Base-by-base conservation (phyloP, 164 flowering plant species). In the Annona cherimola region DNA sequence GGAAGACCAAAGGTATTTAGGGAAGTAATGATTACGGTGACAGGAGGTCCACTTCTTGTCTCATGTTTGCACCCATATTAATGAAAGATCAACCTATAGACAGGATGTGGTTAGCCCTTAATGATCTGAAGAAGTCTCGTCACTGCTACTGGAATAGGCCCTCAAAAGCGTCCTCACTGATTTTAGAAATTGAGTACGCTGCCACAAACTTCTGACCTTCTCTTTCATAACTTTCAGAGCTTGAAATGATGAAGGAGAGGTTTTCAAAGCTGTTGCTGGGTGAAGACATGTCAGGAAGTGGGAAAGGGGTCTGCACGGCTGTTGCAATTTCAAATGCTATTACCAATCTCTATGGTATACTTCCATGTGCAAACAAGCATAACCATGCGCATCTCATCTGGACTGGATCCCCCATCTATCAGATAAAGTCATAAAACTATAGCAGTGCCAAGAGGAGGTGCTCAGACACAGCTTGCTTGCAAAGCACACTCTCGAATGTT, bases 201-300 rank as follows among this genome's bases (percentile, higher is more conserved):
- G 64, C 19, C n/a, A 19, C 16, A 40, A 57, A 3, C 55, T 50
- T 50, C 55, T 50, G 55, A 14, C 61, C 35, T 14, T 4, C 54
- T 19, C 18, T 66, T 42, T 54, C 40, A 65, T 45, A 54, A 63
- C 35, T 45, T 75, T 26, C 84, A 89, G 96, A 89, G 62, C 76
- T 89, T 41, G 97, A 92, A 45, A 67, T 82, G 84, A 93, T 93
- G 98, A 92, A 85, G 84, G 98, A 93, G 73, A 88, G 87, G 74
- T 96, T 93, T 73, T 86, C 98, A 54, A 96, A 90, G 87, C 94
- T 96, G 71, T 74, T 96, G 81, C 76, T 96, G 20, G 99, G 99
- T 1, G 98, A 93, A 80, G 98, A 96, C 83, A 96, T 96, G 99
- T 96, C 98, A 18, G 99, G 99, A 70, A 65, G 93, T 70, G 99